phyloP scores from a whole-genome alignment of 1,284 basidiomycete genomes.

The Gomphus bonarii region DNA sequence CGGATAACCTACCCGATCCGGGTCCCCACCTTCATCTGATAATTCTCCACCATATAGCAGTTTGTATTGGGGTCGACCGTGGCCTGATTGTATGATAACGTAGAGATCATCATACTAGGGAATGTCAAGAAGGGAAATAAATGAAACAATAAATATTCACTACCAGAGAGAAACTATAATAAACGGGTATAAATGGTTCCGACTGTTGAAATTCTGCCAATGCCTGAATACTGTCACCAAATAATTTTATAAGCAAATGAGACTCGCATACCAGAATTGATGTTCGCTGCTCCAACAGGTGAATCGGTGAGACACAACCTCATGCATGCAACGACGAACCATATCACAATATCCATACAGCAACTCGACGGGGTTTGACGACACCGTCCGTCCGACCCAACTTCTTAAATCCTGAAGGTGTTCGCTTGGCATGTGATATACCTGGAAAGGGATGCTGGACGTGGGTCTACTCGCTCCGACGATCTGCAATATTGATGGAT shows the following conservation, averaged over 20 bases:
- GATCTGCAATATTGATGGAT: background rate
- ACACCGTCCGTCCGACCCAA: background rate
- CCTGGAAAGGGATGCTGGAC: background rate
- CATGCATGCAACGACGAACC: background rate
- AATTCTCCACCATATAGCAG: background rate
- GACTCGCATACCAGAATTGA: background rate
- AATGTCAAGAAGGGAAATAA: background rate
- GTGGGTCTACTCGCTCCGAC: background rate
- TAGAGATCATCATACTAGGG: background rate
- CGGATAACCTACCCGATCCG: no score
- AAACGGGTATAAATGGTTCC: background rate
- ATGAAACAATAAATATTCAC: no score
- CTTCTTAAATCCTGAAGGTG: background rate
- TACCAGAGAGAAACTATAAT: no score
- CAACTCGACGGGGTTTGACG: background rate
- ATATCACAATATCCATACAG: background rate
- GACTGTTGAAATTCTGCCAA: background rate
- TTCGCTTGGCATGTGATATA: background rate
- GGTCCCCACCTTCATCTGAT: background rate
- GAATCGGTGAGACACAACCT: no score
- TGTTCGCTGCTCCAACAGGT: background rate
- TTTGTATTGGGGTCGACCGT: background rate
- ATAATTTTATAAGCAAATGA: background rate
- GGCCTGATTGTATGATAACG: background rate
- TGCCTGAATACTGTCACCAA: background rate